Base-by-base conservation (phyloP, 2,329 filamentous ascomycete genomes). In the Cryphonectria naterciae region DNA sequence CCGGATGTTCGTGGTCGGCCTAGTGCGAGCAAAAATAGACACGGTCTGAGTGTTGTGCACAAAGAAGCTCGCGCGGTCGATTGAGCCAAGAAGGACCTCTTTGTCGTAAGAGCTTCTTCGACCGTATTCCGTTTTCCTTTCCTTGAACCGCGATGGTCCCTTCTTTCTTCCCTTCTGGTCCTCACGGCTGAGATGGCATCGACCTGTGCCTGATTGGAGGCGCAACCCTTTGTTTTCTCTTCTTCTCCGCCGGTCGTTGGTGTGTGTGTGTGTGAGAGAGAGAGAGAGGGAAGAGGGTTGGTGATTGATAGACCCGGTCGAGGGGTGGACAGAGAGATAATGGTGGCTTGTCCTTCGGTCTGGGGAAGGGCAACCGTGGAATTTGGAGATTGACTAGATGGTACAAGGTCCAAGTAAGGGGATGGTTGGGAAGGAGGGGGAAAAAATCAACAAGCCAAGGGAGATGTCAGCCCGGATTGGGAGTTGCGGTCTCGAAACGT, bases 121-220 rank as follows among this genome's bases (percentile, higher is more conserved):
- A 58, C 2, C 43, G 39, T 49, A 28, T 70, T 5, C 65, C 61
- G 52, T 46, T 65, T 58, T 54, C 28, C 32, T 19, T 15, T n/a
- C 65, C 52, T 41, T 67, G 49, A 13, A 25, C 13, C 13, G 10
- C 22, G 19, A 25, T 17, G 22, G 39, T 19, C 37, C 52, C 58
- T 62, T 68, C 65, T 52, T 58, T 70, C 64, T 67, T 67, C 66
- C 63, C 68, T 72, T 66, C 41, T 65, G 54, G 25, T 56, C 35
- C 65, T 72, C 66, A 70, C 32, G 68, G 41, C 65, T 52, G 70
- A 68, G 68, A 72, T 72, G 60, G 60, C 70, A 72, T 70, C 58
- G 70, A 68, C 58, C 49, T 46, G 32, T 70, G 65, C 70, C 68
- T 64, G 58, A 52, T 58, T 52, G 60, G 54, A 46, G 49, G 17